Conservation (phyloP, 2,329 filamentous ascomycete genomes). For the Raffaelea arxii region DNA sequence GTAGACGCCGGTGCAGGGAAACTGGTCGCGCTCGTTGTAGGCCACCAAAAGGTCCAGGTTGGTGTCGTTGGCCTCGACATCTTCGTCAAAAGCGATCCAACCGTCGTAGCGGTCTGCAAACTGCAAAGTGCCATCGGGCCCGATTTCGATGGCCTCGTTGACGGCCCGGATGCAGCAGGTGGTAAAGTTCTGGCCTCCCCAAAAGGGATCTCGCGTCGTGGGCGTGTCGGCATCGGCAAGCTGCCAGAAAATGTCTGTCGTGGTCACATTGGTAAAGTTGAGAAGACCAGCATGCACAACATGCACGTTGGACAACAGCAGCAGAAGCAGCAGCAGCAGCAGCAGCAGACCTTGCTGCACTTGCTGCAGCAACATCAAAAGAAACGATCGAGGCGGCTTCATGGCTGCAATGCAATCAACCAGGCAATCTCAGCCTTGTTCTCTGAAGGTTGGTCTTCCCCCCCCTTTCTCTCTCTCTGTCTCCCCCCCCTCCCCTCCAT, state of each 20-base stretch:
- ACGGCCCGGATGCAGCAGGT: conserved; percentile 18
- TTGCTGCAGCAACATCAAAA: not conserved
- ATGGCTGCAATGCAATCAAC: too few species aligned
- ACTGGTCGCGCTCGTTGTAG: conserved; percentile 9
- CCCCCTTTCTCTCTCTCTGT: too few species aligned
- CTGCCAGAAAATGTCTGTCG: conserved; percentile 10
- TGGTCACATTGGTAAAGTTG: conserved; percentile 1
- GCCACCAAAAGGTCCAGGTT: conserved; percentile 6
- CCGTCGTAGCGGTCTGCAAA: not conserved
- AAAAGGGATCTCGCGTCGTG: not conserved
- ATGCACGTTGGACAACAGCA: not conserved
- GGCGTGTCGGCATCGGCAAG: conserved; percentile 6
- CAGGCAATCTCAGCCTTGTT: too few species aligned
- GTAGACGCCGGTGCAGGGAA: conserved; percentile 17
- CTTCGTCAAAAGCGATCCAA: conserved; percentile 8
- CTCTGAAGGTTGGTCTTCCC: too few species aligned
- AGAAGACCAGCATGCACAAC: not conserved
- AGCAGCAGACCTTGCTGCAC: not conserved
- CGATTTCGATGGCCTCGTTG: conserved; percentile 11
- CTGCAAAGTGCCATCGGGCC: conserved; percentile 6
- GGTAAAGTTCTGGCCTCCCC: conserved; percentile 17
- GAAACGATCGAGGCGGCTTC: too few species aligned
- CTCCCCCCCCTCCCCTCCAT: too few species aligned
- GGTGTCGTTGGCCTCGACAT: too few species aligned
- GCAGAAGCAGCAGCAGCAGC: not conserved